Percentiles rank a stretch among this genome's conserved stretches.
These are phyloP conservation scores for Blastosporella zonata DNA, from an alignment of 1,284 basidiomycete genomes.

Conservation along the genomic window DNA sequence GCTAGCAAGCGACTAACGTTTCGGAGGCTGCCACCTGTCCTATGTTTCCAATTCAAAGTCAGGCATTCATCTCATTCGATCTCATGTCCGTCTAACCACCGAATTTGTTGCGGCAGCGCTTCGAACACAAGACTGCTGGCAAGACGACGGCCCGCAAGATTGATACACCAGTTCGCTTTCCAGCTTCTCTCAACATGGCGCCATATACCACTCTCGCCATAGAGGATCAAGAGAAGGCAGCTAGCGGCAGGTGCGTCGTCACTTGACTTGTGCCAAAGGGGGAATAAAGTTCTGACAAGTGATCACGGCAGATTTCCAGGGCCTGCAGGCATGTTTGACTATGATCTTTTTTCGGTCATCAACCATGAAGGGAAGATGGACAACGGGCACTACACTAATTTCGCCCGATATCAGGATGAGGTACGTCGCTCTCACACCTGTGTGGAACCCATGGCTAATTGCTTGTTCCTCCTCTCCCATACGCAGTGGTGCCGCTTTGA, in stretches of 20 bases:
- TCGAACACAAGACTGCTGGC: slow-evolving; percentile 83
- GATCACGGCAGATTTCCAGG: slow-evolving; percentile 41
- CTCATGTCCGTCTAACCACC: not conserved
- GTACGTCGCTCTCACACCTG: slow-evolving; percentile 37
- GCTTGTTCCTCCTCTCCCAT: not conserved
- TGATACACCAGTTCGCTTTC: slow-evolving; percentile 82
- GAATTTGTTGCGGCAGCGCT: slow-evolving; percentile 57
- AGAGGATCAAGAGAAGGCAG: slow-evolving; percentile 48
- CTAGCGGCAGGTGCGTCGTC: slow-evolving; percentile 26
- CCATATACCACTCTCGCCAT: slow-evolving; percentile 74
- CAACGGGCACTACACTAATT: slow-evolving; percentile 93
- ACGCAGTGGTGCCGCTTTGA: slow-evolving; percentile 90
- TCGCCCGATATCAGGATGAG: slow-evolving; percentile 72
- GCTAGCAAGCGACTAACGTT: slow-evolving; percentile 86
- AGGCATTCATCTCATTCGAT: not conserved
- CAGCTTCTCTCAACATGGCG: slow-evolving; percentile 83
- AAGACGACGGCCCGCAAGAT: slow-evolving; percentile 78
- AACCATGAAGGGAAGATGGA: slow-evolving; percentile 95
- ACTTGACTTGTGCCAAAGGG: slow-evolving; percentile 29
- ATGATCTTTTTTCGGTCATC: slow-evolving; percentile 91
- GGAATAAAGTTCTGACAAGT: not conserved
- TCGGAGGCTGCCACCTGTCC: slow-evolving; percentile 82
- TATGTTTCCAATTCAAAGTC: slow-evolving; percentile 96
- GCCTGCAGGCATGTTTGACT: slow-evolving; percentile 77
- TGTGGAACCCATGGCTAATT: slow-evolving; percentile 6